phyloP scores from a whole-genome alignment of 306 rosid genomes.

The Cicer bijugum region DNA sequence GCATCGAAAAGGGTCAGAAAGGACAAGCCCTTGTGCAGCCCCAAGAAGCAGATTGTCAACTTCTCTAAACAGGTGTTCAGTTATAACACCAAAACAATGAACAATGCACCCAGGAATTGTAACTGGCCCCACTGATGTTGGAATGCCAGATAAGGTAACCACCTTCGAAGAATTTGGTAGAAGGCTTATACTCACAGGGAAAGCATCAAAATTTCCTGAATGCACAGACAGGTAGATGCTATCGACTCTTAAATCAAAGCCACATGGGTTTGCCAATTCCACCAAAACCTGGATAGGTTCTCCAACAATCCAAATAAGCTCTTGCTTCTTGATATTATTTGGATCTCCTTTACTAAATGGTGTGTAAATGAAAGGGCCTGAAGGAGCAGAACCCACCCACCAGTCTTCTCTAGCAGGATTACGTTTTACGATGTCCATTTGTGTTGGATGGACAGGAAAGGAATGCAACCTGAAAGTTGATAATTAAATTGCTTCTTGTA shows the following conservation, averaged over 20 bases:
- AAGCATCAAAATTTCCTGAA: slow-evolving; percentile 90
- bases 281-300: slow-evolving; percentile 94
- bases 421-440: slow-evolving; percentile 91
- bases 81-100: slow-evolving; percentile 96
- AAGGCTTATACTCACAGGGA: slow-evolving; percentile 83
- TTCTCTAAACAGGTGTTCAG: slow-evolving; percentile 94
- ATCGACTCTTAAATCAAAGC: slow-evolving; percentile 93
- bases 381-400: slow-evolving; percentile 94
- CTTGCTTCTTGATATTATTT: slow-evolving; percentile 72
- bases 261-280: slow-evolving; percentile 96
- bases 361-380: slow-evolving; percentile 96
- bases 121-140: slow-evolving; percentile 82
- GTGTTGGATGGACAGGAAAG: slow-evolving; percentile 83
- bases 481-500: slow-evolving; percentile 30
- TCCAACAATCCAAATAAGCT: slow-evolving; percentile 85
- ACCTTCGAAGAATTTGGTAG: slow-evolving; percentile 92
- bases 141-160: slow-evolving; percentile 87
- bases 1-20: slow-evolving; percentile 94
- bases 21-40: slow-evolving; percentile 93
- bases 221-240: slow-evolving; percentile 92
- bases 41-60: slow-evolving; percentile 97
- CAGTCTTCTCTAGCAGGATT: slow-evolving; percentile 90
- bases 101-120: slow-evolving; percentile 90
- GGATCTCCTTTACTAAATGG: slow-evolving; percentile 97
- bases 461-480: slow-evolving; percentile 75